Evolutionary conservation across 495 filamentous ascomycete genomes (phyloP).

Genomic region (Neurospora sp.): DNA sequence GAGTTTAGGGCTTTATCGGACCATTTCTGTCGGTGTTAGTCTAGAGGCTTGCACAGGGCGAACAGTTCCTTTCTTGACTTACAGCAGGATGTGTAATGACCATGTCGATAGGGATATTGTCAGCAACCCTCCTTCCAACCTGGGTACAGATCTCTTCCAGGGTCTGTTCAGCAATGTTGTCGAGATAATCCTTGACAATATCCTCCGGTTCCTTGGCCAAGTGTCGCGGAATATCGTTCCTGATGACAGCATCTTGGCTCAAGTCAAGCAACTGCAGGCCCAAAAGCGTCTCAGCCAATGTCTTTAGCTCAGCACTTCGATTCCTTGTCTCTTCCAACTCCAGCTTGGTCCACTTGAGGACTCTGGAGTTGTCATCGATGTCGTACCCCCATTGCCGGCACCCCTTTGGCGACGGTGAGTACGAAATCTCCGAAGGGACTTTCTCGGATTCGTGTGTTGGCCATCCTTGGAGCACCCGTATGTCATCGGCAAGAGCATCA

Average conservation of each 20-base stretch:
- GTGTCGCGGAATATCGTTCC: slow-evolving; percentile 20
- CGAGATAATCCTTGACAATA: slow-evolving; percentile 22
- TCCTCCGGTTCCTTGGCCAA: slow-evolving; percentile 21
- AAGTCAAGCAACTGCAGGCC: slow-evolving; percentile 10
- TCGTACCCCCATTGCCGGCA: slow-evolving; percentile 23
- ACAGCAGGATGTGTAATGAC: slow-evolving; percentile 27
- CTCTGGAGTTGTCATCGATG: slow-evolving; percentile 20
- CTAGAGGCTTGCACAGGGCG: not conserved
- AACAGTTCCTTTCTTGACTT: not conserved
- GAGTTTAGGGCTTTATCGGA: slow-evolving; percentile 22
- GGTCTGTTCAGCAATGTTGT: slow-evolving; percentile 16
- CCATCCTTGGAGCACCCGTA: slow-evolving; percentile 18
- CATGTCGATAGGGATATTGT: slow-evolving; percentile 19
- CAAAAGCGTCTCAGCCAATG: slow-evolving; percentile 10
- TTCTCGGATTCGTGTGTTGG: slow-evolving; percentile 11
- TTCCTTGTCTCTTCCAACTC: slow-evolving; percentile 14
- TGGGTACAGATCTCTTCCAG: slow-evolving; percentile 7
- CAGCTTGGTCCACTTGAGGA: slow-evolving; percentile 25
- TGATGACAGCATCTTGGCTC: slow-evolving; percentile 6
- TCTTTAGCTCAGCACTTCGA: slow-evolving; percentile 8
- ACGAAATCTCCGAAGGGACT: slow-evolving; percentile 23
- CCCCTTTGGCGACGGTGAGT: slow-evolving; percentile 14
- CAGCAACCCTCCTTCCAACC: slow-evolving; percentile 4
- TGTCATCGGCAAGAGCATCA: slow-evolving; percentile 9
- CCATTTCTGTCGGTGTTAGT: slow-evolving; percentile 16